Evolutionary conservation across 208 protist genomes (phyloP).

Genomic region (Strigomonas culicis): DNA sequence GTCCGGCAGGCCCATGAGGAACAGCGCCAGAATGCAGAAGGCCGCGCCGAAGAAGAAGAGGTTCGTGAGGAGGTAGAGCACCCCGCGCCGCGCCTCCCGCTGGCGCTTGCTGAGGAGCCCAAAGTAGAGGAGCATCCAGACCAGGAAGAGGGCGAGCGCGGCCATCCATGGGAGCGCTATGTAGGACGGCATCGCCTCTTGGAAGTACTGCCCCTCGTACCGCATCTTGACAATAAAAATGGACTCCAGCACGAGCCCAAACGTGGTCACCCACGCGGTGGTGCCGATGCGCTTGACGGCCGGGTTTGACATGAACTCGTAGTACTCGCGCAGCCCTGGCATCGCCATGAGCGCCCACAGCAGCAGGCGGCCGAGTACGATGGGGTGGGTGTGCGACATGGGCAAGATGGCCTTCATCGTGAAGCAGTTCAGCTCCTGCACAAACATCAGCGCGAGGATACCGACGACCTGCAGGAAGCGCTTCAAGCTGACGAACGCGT

Average conservation of each 20-base stretch:
- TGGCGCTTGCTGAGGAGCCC: conserved; percentile 37
- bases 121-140: conserved; percentile 82
- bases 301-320: conserved; percentile 87
- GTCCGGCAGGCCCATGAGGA: conserved; percentile 80
- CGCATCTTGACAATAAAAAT: conserved; percentile 69
- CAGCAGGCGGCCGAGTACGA: conserved; percentile 85
- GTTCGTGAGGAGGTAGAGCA: conserved; percentile 30
- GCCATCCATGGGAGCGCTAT: conserved; percentile 71
- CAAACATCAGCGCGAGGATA: conserved; percentile 77
- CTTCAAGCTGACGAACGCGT: conserved; percentile 72
- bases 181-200: conserved; percentile 58
- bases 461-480: conserved; percentile 62
- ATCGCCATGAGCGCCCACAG: conserved; percentile 87
- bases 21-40: conserved; percentile 47
- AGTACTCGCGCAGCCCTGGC: conserved; percentile 90
- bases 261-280: conserved; percentile 83
- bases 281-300: conserved; percentile 83
- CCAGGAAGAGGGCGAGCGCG: conserved; percentile 32
- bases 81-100: conserved; percentile 26
- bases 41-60: conserved; percentile 58
- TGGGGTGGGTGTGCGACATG: conserved; percentile 77
- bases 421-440: conserved; percentile 95
- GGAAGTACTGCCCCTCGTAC: conserved; percentile 76
- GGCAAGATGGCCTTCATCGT: conserved; percentile 95
- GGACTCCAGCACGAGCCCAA: conserved; percentile 70